A percentile compares a stretch with the other conserved stretches of the same genome.
phyloP scores from a whole-genome alignment of 108 stramenopile species.

The Schizochytrium sp. region DNA sequence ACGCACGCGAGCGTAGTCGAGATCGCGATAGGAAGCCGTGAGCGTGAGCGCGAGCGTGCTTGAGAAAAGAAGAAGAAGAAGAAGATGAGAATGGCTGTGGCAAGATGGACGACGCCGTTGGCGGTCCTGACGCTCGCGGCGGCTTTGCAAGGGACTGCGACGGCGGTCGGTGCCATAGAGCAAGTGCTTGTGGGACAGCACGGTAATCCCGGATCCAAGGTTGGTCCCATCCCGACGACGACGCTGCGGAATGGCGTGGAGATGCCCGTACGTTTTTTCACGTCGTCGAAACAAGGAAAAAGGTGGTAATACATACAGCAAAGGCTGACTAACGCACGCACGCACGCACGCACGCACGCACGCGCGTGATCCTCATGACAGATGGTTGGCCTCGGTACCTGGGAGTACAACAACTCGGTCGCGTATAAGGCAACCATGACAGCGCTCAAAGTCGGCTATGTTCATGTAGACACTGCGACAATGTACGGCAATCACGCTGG shows the following conservation, averaged over 20 bases:
- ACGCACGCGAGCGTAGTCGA: too few relatives aligned
- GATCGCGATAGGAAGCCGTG: too few relatives aligned
- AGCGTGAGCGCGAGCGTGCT: too few relatives aligned
- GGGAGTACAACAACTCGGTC: slow-evolving; percentile 2
- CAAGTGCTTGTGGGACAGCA: too few relatives aligned
- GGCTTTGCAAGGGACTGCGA: too few relatives aligned
- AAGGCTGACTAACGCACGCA: background rate
- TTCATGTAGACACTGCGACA: slow-evolving; percentile 80
- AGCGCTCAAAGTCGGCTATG: slow-evolving; percentile 53
- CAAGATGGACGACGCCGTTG: too few relatives aligned
- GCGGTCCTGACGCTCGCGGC: too few relatives aligned
- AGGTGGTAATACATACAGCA: background rate
- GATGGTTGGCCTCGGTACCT: slow-evolving; percentile 6
- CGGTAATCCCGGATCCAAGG: background rate
- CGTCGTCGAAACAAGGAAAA: background rate
- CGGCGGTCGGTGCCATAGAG: too few relatives aligned
- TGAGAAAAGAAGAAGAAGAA: too few relatives aligned
- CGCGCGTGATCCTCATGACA: background rate
- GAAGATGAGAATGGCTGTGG: too few relatives aligned
- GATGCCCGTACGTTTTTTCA: background rate
- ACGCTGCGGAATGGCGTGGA: background rate
- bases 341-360: background rate
- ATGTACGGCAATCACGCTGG: slow-evolving; percentile 83
- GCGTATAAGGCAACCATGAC: background rate
- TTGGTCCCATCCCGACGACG: background rate